These are phyloP conservation scores for Globisporangium spiculum DNA, from an alignment of 352 stramenopile species.

Conservation along the genomic window DNA sequence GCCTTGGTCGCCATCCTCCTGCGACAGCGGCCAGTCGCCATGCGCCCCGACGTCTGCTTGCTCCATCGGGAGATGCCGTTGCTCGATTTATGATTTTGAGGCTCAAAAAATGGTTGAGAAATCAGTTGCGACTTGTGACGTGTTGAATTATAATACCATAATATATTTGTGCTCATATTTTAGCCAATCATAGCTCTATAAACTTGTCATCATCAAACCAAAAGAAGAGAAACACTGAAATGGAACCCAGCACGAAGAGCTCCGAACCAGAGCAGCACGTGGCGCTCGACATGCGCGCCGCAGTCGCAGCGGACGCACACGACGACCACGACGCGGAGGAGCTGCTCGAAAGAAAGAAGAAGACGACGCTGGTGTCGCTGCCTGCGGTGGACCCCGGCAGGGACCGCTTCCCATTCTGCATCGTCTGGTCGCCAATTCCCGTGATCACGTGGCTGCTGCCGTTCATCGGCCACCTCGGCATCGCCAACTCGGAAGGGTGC, in stretches of 20 bases:
- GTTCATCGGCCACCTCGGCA: conserved; percentile 96
- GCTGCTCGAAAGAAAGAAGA: not conserved
- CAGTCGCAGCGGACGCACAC: not conserved
- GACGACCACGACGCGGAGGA: conserved; percentile 1
- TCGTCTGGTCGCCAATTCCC: conserved; percentile 91
- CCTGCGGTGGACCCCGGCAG: conserved; percentile 26
- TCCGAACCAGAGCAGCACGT: conserved; percentile 1
- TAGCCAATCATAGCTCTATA: no score
- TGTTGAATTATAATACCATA: not conserved
- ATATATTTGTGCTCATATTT: no score
- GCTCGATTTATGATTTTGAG: not conserved
- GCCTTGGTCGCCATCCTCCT: not conserved
- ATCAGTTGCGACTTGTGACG: not conserved
- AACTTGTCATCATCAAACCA: no score
- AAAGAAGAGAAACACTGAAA: not conserved
- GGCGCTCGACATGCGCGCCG: conserved; percentile 15
- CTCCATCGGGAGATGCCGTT: not conserved
- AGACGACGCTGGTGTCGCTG: not conserved
- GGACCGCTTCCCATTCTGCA: conserved; percentile 87
- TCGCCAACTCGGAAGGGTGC: conserved; percentile 86
- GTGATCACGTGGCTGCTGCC: conserved; percentile 92
- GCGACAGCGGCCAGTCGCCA: no score
- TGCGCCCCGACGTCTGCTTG: not conserved
- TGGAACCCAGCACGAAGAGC: not conserved
- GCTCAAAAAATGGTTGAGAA: not conserved